Conservation (phyloP, 257 asterid genomes). For the Solanum pinnatisectum region DNA sequence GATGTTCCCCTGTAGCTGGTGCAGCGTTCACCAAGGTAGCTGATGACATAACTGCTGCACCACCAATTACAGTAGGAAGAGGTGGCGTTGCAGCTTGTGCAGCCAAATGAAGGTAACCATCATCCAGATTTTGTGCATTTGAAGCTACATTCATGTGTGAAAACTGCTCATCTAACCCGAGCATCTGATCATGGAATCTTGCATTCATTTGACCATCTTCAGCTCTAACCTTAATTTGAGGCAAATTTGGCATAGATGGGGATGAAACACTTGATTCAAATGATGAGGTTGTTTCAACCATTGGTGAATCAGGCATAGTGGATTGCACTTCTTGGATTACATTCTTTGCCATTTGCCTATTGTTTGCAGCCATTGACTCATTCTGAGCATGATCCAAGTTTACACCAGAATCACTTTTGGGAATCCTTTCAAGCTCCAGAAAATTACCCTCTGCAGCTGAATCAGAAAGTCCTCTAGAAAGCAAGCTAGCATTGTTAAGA, state of each 20-base stretch:
- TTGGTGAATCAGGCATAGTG: neutral
- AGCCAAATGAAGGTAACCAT: neutral
- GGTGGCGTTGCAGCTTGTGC: constrained; percentile 10
- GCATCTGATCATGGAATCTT: constrained; percentile 13
- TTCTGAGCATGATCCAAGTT: constrained; percentile 18
- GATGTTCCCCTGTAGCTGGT: constrained; percentile 14
- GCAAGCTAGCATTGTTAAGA: constrained; percentile 46
- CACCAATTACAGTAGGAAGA: constrained; percentile 5
- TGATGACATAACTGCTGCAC: neutral
- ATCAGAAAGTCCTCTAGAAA: constrained; percentile 52
- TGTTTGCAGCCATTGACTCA: neutral
- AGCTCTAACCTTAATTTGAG: constrained; percentile 43
- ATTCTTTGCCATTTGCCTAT: neutral
- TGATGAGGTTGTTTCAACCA: constrained; percentile 4
- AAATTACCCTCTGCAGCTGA: constrained; percentile 43
- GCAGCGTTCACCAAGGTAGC: constrained; percentile 7
- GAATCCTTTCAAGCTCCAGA: constrained; percentile 29
- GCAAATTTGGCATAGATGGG: constrained; percentile 48
- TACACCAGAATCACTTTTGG: constrained; percentile 14
- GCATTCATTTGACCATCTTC: constrained; percentile 14
- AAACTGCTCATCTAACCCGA: constrained; percentile 43
- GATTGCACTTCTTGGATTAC: constrained; percentile 3
- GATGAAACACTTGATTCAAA: constrained; percentile 32
- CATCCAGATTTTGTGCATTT: constrained; percentile 13
- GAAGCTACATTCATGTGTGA: constrained; percentile 36